A percentile compares a stretch with the other conserved stretches of the same genome.
These are phyloP conservation scores for Stropharia rugosoannulata DNA, from an alignment of 768 basidiomycete genomes.

Conservation along the genomic window DNA sequence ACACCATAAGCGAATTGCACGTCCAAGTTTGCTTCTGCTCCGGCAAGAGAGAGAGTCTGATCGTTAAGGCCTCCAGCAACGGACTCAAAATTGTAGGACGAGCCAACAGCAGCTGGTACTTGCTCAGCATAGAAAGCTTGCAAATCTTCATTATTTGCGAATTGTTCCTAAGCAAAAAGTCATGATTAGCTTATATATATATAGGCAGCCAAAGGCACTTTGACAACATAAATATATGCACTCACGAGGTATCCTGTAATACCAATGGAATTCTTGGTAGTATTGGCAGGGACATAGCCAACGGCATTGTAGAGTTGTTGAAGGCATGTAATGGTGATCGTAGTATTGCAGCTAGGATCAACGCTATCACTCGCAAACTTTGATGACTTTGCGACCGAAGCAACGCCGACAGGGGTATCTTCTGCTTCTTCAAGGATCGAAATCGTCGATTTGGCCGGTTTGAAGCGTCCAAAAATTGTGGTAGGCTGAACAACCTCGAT, in stretches of 20 bases:
- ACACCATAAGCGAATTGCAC: conserved; percentile 68
- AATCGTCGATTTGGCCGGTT: conserved; percentile 32
- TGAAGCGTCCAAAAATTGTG: conserved; percentile 49
- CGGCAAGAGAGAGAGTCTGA: conserved; percentile 52
- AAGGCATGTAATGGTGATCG: conserved; percentile 53
- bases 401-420: conserved; percentile 11
- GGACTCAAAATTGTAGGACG: conserved; percentile 54
- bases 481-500: conserved; percentile 73
- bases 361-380: conserved; percentile 25
- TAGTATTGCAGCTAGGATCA: conserved; percentile 46
- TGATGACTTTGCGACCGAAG: conserved; percentile 9
- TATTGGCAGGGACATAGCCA: conserved; percentile 40
- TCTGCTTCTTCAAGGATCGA: conserved; percentile 20
- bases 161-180: conserved; percentile 30
- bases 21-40: conserved; percentile 67
- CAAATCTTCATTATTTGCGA: conserved; percentile 50
- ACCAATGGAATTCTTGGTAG: conserved; percentile 46
- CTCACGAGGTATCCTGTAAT: conserved; percentile 49
- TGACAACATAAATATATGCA: conserved; percentile 24
- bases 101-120: conserved; percentile 42
- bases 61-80: conserved; percentile 60
- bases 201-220: conserved; percentile 45
- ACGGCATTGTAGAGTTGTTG: conserved; percentile 54
- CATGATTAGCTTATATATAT: conserved; percentile 33
- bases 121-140: conserved; percentile 47